phyloP scores from a whole-genome alignment of 192 early-diverging fungal species.

The Physocladia obscura region DNA sequence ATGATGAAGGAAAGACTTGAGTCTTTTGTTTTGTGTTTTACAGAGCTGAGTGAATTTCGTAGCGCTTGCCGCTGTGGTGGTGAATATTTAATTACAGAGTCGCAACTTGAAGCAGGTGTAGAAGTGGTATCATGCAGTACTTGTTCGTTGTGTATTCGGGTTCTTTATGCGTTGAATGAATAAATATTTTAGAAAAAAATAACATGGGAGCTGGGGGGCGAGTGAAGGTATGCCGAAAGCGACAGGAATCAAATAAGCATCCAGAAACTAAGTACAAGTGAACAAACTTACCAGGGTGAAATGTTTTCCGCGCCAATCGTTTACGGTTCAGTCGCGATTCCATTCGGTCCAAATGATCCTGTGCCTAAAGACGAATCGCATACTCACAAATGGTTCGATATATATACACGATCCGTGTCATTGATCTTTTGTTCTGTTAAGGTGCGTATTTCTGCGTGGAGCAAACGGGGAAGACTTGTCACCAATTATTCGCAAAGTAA shows the following conservation, averaged over 20 bases:
- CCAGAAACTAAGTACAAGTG: not conserved
- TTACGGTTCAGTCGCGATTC: conserved; percentile 81
- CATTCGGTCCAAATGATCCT: conserved; percentile 46
- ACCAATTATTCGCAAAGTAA: conserved; percentile 82
- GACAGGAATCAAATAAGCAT: too few species aligned
- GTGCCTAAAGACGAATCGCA: conserved; percentile 70
- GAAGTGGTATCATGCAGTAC: conserved; percentile 11
- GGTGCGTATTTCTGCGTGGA: conserved; percentile 83
- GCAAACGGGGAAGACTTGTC: conserved; percentile 84
- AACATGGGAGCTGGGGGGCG: conserved; percentile 6
- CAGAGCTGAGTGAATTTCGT: too few species aligned
- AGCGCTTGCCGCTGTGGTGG: conserved; percentile 15
- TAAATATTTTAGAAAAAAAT: not conserved
- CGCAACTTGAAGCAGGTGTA: not conserved
- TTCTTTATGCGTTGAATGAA: not conserved
- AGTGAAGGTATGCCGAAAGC: not conserved
- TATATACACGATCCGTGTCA: too few species aligned
- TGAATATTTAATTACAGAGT: not conserved
- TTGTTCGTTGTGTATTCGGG: conserved; percentile 5
- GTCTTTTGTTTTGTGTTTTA: too few species aligned
- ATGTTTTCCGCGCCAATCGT: conserved; percentile 68
- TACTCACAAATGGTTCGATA: conserved; percentile 98
- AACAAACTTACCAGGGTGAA: conserved; percentile 8
- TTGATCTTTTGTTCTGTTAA: too few species aligned
- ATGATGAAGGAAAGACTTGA: too few species aligned